Evolutionary conservation across 257 asterid genomes (phyloP).

Genomic region (Haberlea rhodopensis): DNA sequence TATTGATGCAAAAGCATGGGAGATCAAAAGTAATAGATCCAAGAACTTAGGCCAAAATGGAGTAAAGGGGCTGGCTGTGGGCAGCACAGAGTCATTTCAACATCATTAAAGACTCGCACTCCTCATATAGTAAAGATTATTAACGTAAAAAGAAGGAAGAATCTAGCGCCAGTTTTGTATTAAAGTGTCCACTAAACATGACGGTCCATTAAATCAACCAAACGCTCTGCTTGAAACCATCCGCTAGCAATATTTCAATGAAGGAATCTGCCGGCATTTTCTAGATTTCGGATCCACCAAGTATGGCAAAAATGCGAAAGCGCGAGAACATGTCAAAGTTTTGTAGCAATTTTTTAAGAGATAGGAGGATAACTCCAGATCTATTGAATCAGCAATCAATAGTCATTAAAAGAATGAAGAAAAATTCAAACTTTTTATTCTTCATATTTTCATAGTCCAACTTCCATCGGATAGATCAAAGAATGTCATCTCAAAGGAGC

Average conservation of each 20-base stretch:
- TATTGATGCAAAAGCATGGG: conserved; percentile 19
- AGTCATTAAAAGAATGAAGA: conserved; percentile 13
- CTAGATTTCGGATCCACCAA: conserved; percentile 24
- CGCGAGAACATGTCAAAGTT: conserved; percentile 7
- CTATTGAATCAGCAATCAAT: conserved; percentile 18
- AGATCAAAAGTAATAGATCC: conserved; percentile 24
- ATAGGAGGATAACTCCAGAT: conserved; percentile 12
- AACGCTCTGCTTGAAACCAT: conserved; percentile 8
- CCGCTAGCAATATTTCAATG: conserved; percentile 14
- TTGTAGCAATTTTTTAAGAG: conserved; percentile 16
- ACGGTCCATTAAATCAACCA: conserved; percentile 17
- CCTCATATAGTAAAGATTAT: background rate
- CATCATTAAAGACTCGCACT: conserved; percentile 5
- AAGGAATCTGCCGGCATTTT: conserved; percentile 20
- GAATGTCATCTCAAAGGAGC: conserved; percentile 14
- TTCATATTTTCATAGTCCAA: conserved; percentile 13
- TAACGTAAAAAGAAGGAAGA: conserved; percentile 3
- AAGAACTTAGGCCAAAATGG: conserved; percentile 18
- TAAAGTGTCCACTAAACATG: conserved; percentile 27
- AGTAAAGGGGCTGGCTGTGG: conserved; percentile 12
- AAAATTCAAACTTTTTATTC: conserved; percentile 1
- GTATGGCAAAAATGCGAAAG: conserved; percentile 12
- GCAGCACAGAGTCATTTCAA: conserved; percentile 19
- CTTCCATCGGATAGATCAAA: conserved; percentile 21
- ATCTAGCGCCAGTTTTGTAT: conserved; percentile 22